Evolutionary conservation across 2,329 filamentous ascomycete genomes (phyloP).

Genomic region (Penicillium sp.): DNA sequence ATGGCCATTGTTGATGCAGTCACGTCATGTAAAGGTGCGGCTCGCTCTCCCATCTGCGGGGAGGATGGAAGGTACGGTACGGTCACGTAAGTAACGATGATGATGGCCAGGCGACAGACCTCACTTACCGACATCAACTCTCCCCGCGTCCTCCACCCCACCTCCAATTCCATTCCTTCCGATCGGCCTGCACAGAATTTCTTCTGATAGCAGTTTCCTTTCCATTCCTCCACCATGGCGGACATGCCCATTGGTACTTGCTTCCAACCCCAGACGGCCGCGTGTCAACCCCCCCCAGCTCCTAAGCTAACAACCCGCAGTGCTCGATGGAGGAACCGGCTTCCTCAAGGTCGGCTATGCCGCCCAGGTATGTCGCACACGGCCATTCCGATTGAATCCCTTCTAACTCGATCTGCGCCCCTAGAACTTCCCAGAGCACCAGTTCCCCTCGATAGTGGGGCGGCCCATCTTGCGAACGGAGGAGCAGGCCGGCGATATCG

Average conservation of each 20-base stretch:
- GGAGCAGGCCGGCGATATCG: constrained; percentile 69
- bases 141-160: constrained; percentile 15
- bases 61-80: constrained; percentile 20
- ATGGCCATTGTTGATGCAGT: constrained; percentile 6
- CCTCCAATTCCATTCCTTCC: constrained; percentile 17
- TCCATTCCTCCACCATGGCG: constrained; percentile 38
- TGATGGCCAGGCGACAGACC: constrained; percentile 16
- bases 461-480: constrained; percentile 95
- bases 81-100: constrained; percentile 28
- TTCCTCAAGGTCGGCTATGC: constrained; percentile 99
- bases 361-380: constrained; percentile 59
- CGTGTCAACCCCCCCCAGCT: constrained; percentile 22
- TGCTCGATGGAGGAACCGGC: constrained; percentile 98
- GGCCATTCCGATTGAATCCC: neutral
- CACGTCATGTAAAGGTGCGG: constrained; percentile 16
- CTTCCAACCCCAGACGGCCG: constrained; percentile 17
- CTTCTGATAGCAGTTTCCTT: constrained; percentile 1
- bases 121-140: constrained; percentile 21
- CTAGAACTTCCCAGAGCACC: constrained; percentile 97
- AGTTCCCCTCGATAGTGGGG: constrained; percentile 97
- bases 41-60: constrained; percentile 14
- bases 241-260: constrained; percentile 49
- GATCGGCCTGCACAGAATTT: constrained; percentile 9
- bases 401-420: constrained; percentile 8
- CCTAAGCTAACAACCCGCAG: constrained; percentile 50